Evolutionary conservation across 768 basidiomycete species (phyloP).

Genomic region (Boletales sp.): DNA sequence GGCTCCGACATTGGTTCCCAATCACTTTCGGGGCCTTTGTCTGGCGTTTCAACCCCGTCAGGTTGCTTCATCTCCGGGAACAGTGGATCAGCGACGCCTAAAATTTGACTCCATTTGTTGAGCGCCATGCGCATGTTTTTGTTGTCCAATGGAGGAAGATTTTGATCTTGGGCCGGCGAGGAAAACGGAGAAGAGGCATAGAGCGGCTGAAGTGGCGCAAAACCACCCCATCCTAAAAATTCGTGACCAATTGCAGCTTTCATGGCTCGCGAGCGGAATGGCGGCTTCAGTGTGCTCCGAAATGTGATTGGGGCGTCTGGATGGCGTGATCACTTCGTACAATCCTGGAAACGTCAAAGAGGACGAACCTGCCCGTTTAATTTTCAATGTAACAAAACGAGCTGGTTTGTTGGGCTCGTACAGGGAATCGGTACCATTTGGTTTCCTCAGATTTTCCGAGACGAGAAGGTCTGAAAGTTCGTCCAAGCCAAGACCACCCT

Average conservation of each 20-base stretch:
- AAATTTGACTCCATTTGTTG: slow-evolving; percentile 34
- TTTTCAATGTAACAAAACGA: slow-evolving; percentile 12
- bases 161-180: slow-evolving; percentile 12
- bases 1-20: slow-evolving; percentile 28
- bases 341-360: neutral
- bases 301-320: slow-evolving; percentile 20
- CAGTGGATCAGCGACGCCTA: slow-evolving; percentile 28
- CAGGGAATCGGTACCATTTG: neutral
- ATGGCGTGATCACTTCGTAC: neutral
- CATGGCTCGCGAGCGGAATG: slow-evolving; percentile 27
- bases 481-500: slow-evolving; percentile 33
- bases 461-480: slow-evolving; percentile 29
- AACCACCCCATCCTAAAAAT: slow-evolving; percentile 33
- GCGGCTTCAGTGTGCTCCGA: slow-evolving; percentile 20
- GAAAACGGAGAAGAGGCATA: slow-evolving; percentile 27
- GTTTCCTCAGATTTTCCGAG: slow-evolving; percentile 6
- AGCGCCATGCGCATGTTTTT: slow-evolving; percentile 29
- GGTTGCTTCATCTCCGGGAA: slow-evolving; percentile 28
- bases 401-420: neutral
- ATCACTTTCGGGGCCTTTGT: neutral
- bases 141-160: slow-evolving; percentile 15
- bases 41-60: slow-evolving; percentile 1
- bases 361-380: slow-evolving; percentile 27
- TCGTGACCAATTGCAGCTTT: slow-evolving; percentile 28
- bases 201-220: slow-evolving; percentile 28